These are phyloP conservation scores for Strigomonas culicis DNA, from an alignment of 208 protist species.

Conservation along the genomic window DNA sequence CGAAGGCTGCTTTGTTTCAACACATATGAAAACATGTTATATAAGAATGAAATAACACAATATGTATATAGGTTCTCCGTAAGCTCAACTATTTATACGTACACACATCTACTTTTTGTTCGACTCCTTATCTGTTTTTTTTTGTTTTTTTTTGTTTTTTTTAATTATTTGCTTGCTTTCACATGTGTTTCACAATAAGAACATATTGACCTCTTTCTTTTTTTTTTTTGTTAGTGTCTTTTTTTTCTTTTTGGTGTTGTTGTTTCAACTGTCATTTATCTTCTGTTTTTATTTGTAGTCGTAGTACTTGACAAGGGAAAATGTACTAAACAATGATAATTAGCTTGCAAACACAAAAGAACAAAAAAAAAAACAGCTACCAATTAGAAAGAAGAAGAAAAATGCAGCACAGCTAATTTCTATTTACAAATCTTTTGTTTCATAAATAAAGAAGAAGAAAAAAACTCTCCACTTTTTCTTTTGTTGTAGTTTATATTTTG, in stretches of 20 bases:
- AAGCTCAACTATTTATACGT: too few relatives aligned
- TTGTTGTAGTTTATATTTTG: neutral
- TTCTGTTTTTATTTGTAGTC: neutral
- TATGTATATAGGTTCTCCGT: too few relatives aligned
- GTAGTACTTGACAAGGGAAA: neutral
- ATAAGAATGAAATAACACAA: neutral
- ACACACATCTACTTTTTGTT: too few relatives aligned
- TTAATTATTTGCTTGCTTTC: constrained; percentile 42
- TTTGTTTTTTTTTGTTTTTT: constrained; percentile 4
- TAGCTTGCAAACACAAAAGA: neutral
- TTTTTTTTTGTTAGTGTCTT: neutral
- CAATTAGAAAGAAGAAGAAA: neutral
- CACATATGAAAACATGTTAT: neutral
- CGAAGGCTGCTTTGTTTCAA: neutral
- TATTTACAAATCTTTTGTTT: neutral
- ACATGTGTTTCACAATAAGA: constrained; percentile 1
- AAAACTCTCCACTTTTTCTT: neutral
- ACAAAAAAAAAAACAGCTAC: neutral
- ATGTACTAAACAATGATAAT: neutral
- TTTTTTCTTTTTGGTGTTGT: neutral
- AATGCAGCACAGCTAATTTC: neutral
- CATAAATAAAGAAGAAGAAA: neutral
- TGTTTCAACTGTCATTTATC: neutral
- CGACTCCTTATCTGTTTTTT: neutral
- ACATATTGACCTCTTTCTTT: neutral